phyloP scores from a whole-genome alignment of 2,329 filamentous ascomycete species.

The Colletotrichum echinochloae region DNA sequence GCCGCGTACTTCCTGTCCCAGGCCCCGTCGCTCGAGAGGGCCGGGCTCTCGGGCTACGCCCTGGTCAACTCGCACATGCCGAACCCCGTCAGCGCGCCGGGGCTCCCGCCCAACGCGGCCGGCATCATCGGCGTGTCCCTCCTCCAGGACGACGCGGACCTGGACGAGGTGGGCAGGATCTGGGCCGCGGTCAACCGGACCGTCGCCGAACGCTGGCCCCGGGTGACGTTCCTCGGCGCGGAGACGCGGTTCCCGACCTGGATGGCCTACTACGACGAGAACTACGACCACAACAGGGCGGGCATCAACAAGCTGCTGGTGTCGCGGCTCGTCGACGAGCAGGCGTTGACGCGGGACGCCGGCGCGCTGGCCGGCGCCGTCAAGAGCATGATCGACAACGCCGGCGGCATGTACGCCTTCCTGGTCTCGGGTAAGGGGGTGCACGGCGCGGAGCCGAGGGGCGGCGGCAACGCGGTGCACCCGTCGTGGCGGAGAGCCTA shows the following conservation, averaged over 20 bases:
- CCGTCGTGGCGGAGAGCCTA: conserved; percentile 61
- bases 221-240: conserved; percentile 41
- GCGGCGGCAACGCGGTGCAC: conserved; percentile 60
- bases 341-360: conserved; percentile 51
- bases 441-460: conserved; percentile 56
- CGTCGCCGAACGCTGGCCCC: conserved; percentile 53
- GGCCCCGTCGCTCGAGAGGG: conserved; percentile 60
- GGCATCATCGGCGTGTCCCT: conserved; percentile 51
- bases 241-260: conserved; percentile 46
- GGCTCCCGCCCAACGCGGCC: conserved; percentile 45
- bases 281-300: conserved; percentile 51
- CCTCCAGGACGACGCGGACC: conserved; percentile 52
- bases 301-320: conserved; percentile 53
- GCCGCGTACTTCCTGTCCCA: conserved; percentile 59
- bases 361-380: conserved; percentile 53
- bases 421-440: conserved; percentile 60
- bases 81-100: conserved; percentile 52
- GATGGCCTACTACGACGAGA: conserved; percentile 51
- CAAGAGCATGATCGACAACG: conserved; percentile 48
- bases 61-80: conserved; percentile 45
- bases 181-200: conserved; percentile 53
- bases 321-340: conserved; percentile 58
- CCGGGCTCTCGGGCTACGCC: conserved; percentile 64
- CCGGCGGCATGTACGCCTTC: conserved; percentile 49
- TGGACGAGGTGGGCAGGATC: conserved; percentile 44